Percentiles rank a stretch among this genome's conserved stretches.
These are phyloP conservation scores for Nakazawaea wickerhamii DNA, from an alignment of 805 yeast genomes.

Conservation along the genomic window DNA sequence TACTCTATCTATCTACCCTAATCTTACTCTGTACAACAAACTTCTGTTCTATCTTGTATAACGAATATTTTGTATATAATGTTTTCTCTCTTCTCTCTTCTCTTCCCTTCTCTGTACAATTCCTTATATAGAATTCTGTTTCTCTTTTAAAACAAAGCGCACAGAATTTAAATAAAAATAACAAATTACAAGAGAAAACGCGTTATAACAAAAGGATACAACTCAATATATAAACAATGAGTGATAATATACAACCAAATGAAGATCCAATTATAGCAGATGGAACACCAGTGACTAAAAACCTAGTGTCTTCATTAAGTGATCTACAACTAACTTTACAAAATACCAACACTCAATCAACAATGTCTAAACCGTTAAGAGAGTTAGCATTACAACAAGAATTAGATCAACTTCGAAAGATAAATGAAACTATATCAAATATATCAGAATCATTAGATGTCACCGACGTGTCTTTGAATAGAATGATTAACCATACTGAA, in stretches of 20 bases:
- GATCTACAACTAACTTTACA: constrained; percentile 9
- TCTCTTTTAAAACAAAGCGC: no score
- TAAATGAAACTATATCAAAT: constrained; percentile 29
- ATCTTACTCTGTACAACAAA: no score
- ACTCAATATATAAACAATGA: constrained; percentile 1
- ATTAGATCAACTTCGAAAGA: constrained; percentile 26
- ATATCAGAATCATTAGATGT: constrained; percentile 26
- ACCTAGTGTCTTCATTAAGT: constrained; percentile 1
- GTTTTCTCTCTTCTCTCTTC: no score
- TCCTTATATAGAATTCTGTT: no score
- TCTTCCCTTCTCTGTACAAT: no score
- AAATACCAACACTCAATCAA: neutral
- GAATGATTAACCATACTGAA: constrained; percentile 36
- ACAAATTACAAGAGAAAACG: neutral
- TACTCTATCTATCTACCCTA: no score
- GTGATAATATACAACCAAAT: neutral
- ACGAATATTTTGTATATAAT: no score
- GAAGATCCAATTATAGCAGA: neutral
- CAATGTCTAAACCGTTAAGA: constrained; percentile 1
- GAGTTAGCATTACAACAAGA: constrained; percentile 19
- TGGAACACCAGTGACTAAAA: constrained; percentile 7
- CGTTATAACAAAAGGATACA: no score
- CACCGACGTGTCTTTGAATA: constrained; percentile 26
- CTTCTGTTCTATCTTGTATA: no score
- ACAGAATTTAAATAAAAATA: no score